phyloP scores from a whole-genome alignment of 352 stramenopile genomes.

The Phytopythium helicoides region DNA sequence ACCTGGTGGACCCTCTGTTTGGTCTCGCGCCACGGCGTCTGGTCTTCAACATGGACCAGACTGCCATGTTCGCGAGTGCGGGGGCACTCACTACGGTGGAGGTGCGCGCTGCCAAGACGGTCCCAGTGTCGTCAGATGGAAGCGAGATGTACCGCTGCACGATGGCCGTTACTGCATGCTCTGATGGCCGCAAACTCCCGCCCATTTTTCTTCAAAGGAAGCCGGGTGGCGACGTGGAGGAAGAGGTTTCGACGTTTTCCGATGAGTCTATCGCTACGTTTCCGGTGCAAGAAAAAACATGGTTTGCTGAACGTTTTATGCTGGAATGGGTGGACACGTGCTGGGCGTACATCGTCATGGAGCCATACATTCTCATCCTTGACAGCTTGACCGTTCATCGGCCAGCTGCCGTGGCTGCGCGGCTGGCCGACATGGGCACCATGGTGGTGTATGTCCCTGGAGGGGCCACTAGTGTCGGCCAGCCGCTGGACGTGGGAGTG shows the following conservation, averaged over 20 bases:
- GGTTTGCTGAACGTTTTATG: conserved; percentile 13
- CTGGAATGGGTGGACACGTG: conserved; percentile 12
- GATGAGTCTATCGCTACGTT: conserved; percentile 6
- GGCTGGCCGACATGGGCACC: neutral
- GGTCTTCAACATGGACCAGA: conserved; percentile 4
- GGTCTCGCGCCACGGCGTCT: too few relatives aligned
- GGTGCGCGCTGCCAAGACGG: neutral
- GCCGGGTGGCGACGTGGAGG: conserved; percentile 4
- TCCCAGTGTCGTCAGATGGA: neutral
- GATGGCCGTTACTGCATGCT: conserved; percentile 10
- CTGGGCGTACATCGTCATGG: conserved; percentile 7
- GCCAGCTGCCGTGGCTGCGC: neutral
- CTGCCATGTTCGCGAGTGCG: neutral
- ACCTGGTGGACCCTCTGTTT: too few relatives aligned
- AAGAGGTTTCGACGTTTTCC: conserved; percentile 4
- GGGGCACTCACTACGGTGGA: neutral
- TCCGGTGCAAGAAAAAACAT: conserved; percentile 11
- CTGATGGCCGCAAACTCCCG: too few relatives aligned
- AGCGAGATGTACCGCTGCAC: conserved; percentile 13
- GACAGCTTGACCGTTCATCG: neutral
- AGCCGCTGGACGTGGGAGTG: neutral
- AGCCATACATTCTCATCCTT: conserved; percentile 3
- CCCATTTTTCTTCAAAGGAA: conserved; percentile 17
- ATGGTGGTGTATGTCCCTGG: neutral
- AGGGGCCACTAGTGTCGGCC: neutral